A percentile compares a stretch with the other conserved stretches of the same genome.
Conservation (phyloP, 1,139 yeast genomes). For the Keqinozyma sinolaborantium region DNA sequence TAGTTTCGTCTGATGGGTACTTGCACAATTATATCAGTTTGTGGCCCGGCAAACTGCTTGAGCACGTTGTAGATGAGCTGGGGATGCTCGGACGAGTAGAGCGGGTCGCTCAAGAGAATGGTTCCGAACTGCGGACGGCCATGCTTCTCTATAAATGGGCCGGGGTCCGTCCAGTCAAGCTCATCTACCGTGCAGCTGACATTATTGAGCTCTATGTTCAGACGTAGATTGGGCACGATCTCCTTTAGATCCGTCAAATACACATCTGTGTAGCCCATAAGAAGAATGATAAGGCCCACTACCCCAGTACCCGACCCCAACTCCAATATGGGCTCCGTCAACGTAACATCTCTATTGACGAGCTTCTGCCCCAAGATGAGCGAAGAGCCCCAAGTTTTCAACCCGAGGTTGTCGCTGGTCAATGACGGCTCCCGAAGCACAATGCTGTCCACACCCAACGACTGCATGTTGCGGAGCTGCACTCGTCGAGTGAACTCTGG, state of each 20-base stretch:
- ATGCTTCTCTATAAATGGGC: conserved; percentile 23
- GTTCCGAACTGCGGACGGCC: conserved; percentile 41
- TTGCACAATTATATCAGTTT: conserved; percentile 58
- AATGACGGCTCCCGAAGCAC: conserved; percentile 75
- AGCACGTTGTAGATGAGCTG: conserved; percentile 63
- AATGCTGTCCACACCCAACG: conserved; percentile 22
- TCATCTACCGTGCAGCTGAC: conserved; percentile 40
- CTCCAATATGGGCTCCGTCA: conserved; percentile 57
- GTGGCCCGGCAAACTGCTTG: conserved; percentile 23
- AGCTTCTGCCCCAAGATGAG: conserved; percentile 61
- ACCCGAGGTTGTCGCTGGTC: conserved; percentile 82
- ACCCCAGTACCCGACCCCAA: conserved; percentile 94
- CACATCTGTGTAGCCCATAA: conserved; percentile 44
- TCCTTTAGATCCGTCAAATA: conserved; percentile 75
- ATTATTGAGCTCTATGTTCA: conserved; percentile 54
- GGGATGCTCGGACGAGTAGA: conserved; percentile 83
- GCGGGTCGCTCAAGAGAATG: conserved; percentile 79
- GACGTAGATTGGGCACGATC: conserved; percentile 63
- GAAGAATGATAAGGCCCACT: conserved; percentile 66
- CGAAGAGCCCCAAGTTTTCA: conserved; percentile 96
- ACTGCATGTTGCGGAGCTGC: conserved; percentile 27
- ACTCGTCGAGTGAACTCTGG: conserved; percentile 63
- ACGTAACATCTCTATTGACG: conserved; percentile 17
- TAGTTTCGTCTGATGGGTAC: conserved; percentile 71
- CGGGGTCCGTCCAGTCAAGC: conserved; percentile 76